Evolutionary conservation across 352 stramenopile genomes (phyloP).

Genomic region (Phytophthora multivora): DNA sequence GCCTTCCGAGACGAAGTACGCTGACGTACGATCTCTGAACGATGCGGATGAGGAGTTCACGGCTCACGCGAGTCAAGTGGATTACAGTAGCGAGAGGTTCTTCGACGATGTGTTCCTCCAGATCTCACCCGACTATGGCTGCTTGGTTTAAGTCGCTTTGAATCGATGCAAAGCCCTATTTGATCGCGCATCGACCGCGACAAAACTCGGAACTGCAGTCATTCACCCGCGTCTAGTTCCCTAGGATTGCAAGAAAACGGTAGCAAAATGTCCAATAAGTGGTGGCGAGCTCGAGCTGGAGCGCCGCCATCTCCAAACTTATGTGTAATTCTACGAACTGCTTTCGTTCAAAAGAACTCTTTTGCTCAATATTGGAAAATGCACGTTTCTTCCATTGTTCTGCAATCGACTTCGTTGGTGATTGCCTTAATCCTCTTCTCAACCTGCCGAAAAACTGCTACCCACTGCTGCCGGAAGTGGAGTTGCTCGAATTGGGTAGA

Average conservation of each 20-base stretch:
- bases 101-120: slow-evolving; percentile 83
- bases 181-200: slow-evolving; percentile 31
- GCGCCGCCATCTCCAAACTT: slow-evolving; percentile 10
- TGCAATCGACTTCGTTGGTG: neutral
- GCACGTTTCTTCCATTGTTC: slow-evolving; percentile 7
- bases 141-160: slow-evolving; percentile 48
- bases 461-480: slow-evolving; percentile 18
- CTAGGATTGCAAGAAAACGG: slow-evolving; percentile 2
- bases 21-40: slow-evolving; percentile 54
- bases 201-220: slow-evolving; percentile 11
- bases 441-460: neutral
- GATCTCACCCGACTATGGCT: slow-evolving; percentile 77
- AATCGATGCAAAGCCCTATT: slow-evolving; percentile 4
- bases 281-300: slow-evolving; percentile 6
- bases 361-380: neutral
- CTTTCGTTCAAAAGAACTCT: slow-evolving; percentile 2
- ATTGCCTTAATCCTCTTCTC: slow-evolving; percentile 4
- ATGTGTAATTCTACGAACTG: slow-evolving; percentile 24
- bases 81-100: slow-evolving; percentile 75
- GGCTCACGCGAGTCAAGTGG: slow-evolving; percentile 51
- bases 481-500: slow-evolving; percentile 34
- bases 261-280: slow-evolving; percentile 24
- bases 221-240: slow-evolving; percentile 1
- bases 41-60: slow-evolving; percentile 56
- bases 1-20: slow-evolving; percentile 54